Base-by-base conservation (phyloP, 2,329 filamentous ascomycete species). In the Ramularia endophylla region DNA sequence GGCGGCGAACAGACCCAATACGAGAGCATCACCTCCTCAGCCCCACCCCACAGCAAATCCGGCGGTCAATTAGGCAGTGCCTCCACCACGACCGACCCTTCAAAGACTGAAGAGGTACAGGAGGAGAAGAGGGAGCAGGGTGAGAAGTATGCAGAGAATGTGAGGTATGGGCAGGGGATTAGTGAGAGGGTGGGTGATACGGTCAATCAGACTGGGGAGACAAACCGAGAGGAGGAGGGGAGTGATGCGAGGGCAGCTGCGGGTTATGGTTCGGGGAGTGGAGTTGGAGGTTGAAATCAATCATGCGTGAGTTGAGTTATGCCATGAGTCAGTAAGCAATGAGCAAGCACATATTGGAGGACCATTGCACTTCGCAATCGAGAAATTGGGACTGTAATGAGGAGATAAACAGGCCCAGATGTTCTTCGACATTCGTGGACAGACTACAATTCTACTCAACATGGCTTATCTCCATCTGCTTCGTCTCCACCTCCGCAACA, bases 1-100 rank as follows among this genome's bases (percentile, higher is more conserved):
- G 78, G 79, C 55, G 79, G 79, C 50, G 76, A 81, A 60, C 69
- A 69, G 43, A 74, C 72, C 4, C 78, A 78, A 62, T 81, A 83
- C 60, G 78, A 81, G 64, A 74, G 69, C 36, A 70, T 72, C 38
- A 60, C 73, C 36, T 70, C 66, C n/a, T 67, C 72, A 40, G 70
- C 66, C 2, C 50, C 70, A 12, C 68, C 72, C 0, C 71, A 72
- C 38, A 60, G 64, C 12, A 81, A 78, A 51, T 68, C 74, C 43
- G 66, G 68, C 17, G 79, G 78, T 5, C 75, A 80, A 55, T 57
- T 82, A 19, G 73, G 74, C 46, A 18, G 43, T 9, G 31, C 45
- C n/a, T 32, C 44, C n/a, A 37, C 51, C 22, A 47, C 58, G 43
- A 49, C 63, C 56, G 54, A 69, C 54, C 54, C 56, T 18, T 38